These are phyloP conservation scores for Fusarium verrucosum DNA, from an alignment of 2,329 filamentous ascomycete genomes.

Conservation along the genomic window DNA sequence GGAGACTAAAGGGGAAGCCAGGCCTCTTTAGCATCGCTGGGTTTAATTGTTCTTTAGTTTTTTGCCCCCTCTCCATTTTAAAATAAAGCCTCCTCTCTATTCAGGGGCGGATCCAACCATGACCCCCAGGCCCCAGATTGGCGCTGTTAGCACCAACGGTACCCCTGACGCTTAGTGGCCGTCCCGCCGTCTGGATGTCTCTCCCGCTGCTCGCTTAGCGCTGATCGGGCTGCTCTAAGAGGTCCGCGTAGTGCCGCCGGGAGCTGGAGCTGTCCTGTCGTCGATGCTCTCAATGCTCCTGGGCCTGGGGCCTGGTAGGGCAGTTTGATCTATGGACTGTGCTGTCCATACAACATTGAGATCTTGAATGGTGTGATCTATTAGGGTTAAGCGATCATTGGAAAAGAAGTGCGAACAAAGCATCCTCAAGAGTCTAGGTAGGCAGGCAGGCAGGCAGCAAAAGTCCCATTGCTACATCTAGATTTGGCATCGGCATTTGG, in stretches of 20 bases:
- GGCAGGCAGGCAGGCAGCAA: too few species aligned
- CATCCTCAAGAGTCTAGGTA: neutral
- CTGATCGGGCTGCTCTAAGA: slow-evolving; percentile 43
- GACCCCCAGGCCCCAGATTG: slow-evolving; percentile 45
- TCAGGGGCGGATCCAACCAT: slow-evolving; percentile 45
- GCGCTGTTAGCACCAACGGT: slow-evolving; percentile 42
- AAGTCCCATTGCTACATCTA: slow-evolving; percentile 3
- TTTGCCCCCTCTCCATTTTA: slow-evolving; percentile 37
- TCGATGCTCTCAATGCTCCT: slow-evolving; percentile 10
- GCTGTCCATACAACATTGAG: neutral
- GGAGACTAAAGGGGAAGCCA: slow-evolving; percentile 38
- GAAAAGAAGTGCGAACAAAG: neutral
- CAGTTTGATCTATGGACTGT: neutral
- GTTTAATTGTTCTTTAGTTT: slow-evolving; percentile 45
- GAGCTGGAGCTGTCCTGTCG: slow-evolving; percentile 32
- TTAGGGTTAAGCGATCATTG: neutral
- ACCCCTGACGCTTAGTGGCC: slow-evolving; percentile 42
- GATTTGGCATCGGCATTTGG: slow-evolving; percentile 23
- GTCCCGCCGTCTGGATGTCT: slow-evolving; percentile 40
- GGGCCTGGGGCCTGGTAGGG: slow-evolving; percentile 12
- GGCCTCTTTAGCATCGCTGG: slow-evolving; percentile 33
- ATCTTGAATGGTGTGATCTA: slow-evolving; percentile 3
- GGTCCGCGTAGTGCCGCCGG: slow-evolving; percentile 37
- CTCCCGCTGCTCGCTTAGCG: slow-evolving; percentile 43
- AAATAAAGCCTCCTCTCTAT: slow-evolving; percentile 43